Base-by-base conservation (phyloP, 2,329 filamentous ascomycete genomes). In the Verticillium longisporum region DNA sequence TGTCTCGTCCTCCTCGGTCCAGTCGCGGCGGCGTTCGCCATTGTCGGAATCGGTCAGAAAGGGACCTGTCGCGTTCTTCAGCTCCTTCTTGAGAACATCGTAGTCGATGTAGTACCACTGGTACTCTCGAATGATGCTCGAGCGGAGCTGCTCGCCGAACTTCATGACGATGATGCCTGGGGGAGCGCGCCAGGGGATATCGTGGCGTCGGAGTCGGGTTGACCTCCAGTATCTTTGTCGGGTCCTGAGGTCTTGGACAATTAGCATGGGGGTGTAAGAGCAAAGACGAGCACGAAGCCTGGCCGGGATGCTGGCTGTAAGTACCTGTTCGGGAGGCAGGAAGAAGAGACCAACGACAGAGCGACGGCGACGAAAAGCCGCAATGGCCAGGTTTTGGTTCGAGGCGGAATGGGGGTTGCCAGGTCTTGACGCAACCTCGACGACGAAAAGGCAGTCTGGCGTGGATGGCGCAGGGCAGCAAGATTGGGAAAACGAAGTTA, bases 51-150 rank as follows among this genome's bases (percentile, higher is more conserved):
- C 45, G 45, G 9, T 50, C 45, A 50, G 45, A 7, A 50, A 13
- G 60, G 75, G 71, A 63, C 87, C 85, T 66, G 83, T 89, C 62
- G 88, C 84, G 62, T 84, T 87, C 77, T 94, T 95, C 64, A 99
- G 87, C 66, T 92, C 88, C 67, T 84, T 82, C 79, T 99, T 99
- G 57, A 99, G 85, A 66, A 89, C 91, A 74, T 97, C 93, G 79
- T 99, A 99, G 78, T 92, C 90, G 77, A 99, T 97, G 79, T 99
- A 99, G 81, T 97, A 92, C 88, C 93, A 97, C 75, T 93, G 88
- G 80, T 96, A 99, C 78, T 98, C 93, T 81, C 91, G 92, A 77
- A 98, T 96, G 72, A 97, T 85, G 73, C 93, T 97, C 71, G 92
- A 94, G 66, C 92, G 92, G 71, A 99, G 87, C 83, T 99, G 93